A percentile compares a stretch with the other conserved stretches of the same genome.
Conservation (phyloP, 306 rosid genomes). For the Acmispon strigosus region DNA sequence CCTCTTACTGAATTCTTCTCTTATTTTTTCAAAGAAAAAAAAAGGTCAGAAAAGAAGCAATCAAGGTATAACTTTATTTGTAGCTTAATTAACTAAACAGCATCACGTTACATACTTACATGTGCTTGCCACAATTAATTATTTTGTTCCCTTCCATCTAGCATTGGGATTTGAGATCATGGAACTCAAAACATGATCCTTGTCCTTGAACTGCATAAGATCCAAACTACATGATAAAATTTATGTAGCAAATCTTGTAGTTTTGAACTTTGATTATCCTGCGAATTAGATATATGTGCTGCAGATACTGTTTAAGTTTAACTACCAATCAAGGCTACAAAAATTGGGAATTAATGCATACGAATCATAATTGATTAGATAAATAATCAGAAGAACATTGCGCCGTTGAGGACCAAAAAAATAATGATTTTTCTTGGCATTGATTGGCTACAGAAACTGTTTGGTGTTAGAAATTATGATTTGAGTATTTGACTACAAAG, state of each 20-base stretch:
- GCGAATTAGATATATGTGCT: not conserved
- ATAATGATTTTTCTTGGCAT: conserved; percentile 12
- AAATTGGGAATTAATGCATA: conserved; percentile 8
- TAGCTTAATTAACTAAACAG: conserved; percentile 4
- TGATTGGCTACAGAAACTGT: not conserved
- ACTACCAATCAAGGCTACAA: not conserved
- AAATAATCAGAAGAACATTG: not conserved
- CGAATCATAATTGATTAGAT: conserved; percentile 16
- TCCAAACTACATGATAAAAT: conserved; percentile 26
- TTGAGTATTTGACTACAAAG: conserved; percentile 3
- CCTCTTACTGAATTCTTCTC: not conserved
- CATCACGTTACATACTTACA: conserved; percentile 15
- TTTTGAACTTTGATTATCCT: not conserved
- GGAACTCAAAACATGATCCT: conserved; percentile 27
- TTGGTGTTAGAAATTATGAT: not conserved
- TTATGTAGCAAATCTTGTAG: conserved; percentile 7
- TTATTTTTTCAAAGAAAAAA: too few species aligned
- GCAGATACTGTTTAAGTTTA: not conserved
- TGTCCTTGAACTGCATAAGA: conserved; percentile 37
- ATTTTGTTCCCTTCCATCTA: conserved; percentile 24
- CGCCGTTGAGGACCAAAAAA: conserved; percentile 8
- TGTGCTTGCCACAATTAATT: conserved; percentile 28
- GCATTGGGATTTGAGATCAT: conserved; percentile 21
- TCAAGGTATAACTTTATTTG: conserved; percentile 8
- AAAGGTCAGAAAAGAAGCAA: not conserved